phyloP scores from a whole-genome alignment of 208 protist genomes.

The Acanthamoeba culbertsoni region DNA sequence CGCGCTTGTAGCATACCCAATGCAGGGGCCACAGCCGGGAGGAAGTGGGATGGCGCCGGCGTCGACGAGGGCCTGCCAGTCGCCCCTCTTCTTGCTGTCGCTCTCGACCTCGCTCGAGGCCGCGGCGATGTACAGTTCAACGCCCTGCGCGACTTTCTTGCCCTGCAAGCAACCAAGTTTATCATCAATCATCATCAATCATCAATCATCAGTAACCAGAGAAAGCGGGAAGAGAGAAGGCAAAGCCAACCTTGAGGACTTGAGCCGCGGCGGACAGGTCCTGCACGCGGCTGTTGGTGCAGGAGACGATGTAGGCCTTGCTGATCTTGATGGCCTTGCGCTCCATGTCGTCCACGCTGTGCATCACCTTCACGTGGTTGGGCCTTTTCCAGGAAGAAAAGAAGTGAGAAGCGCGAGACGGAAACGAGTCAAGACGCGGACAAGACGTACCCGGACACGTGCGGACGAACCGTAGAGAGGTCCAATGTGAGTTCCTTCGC shows the following conservation, averaged over 20 bases:
- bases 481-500: slow-evolving; percentile 74
- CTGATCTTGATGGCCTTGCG: slow-evolving; percentile 71
- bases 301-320: slow-evolving; percentile 85
- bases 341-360: slow-evolving; percentile 65
- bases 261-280: slow-evolving; percentile 68
- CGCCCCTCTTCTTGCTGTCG: slow-evolving; percentile 65
- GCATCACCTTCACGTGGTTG: slow-evolving; percentile 77
- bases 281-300: slow-evolving; percentile 78
- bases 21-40: slow-evolving; percentile 83
- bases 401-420: background rate
- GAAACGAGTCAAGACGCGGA: too few species aligned
- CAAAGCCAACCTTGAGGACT: background rate
- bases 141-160: slow-evolving; percentile 71
- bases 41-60: slow-evolving; percentile 80
- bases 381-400: background rate
- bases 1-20: slow-evolving; percentile 77
- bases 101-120: slow-evolving; percentile 77
- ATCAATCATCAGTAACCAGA: slow-evolving; percentile 38
- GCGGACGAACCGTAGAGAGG: slow-evolving; percentile 69
- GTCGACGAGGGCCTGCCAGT: slow-evolving; percentile 76
- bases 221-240: slow-evolving; percentile 54
- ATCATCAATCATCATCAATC: too few species aligned
- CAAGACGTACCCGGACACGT: slow-evolving; percentile 71
- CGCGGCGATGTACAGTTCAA: slow-evolving; percentile 83
- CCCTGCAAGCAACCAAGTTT: too few species aligned